phyloP scores from a whole-genome alignment of 129 eudicot species.

The Helianthus annuus region HanXRQr2.0-SUNRISE NC_035448.2:15612821-15613320 shows the following conservation, averaged over 20 bases:
- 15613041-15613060: neutral
- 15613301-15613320: slow-evolving; percentile 33
- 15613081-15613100: neutral
- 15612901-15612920: slow-evolving; percentile 5
- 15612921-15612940: neutral
- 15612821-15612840: slow-evolving; percentile 5
- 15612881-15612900: slow-evolving; percentile 4
- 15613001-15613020: neutral
- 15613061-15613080: neutral
- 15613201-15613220: slow-evolving; percentile 28
- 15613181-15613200: slow-evolving; percentile 14
- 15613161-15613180: neutral
- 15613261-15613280: slow-evolving; percentile 33
- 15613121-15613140: neutral
- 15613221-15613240: slow-evolving; percentile 25
- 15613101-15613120: neutral
- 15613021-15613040: neutral
- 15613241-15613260: slow-evolving; percentile 37
- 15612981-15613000: neutral
- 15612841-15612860: slow-evolving; percentile 4
- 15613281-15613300: slow-evolving; percentile 42
- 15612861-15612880: slow-evolving; percentile 6
- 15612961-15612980: slow-evolving; percentile 8
- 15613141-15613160: neutral
- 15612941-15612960: slow-evolving; percentile 2